Evolutionary conservation across 495 filamentous ascomycete species (phyloP).

Genomic region (Hypoxylon trugodes): DNA sequence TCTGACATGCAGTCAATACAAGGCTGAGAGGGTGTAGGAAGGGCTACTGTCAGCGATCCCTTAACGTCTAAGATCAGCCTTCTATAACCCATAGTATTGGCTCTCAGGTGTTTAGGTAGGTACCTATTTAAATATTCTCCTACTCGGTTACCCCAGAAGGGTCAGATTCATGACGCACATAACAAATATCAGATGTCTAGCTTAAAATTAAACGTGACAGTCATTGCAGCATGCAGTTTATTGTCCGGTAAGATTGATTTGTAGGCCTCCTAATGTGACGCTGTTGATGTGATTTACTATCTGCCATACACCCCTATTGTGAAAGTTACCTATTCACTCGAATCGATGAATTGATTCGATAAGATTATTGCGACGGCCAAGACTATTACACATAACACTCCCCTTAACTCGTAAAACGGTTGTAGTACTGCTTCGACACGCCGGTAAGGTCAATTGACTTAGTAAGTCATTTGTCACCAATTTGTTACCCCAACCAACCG

Average conservation of each 20-base stretch:
- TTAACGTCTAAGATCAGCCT: constrained; percentile 1
- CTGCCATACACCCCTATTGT: neutral
- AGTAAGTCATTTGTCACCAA: neutral
- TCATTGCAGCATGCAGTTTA: neutral
- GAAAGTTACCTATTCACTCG: neutral
- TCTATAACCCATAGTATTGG: neutral
- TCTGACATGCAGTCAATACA: constrained; percentile 41
- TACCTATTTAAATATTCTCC: neutral
- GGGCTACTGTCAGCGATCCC: constrained; percentile 23
- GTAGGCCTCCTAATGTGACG: neutral
- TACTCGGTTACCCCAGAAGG: neutral
- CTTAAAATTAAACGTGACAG: neutral
- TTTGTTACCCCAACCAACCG: neutral
- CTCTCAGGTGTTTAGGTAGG: too few species aligned
- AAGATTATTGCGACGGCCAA: neutral
- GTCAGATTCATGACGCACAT: neutral
- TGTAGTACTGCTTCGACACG: neutral
- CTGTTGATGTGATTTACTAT: neutral
- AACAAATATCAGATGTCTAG: neutral
- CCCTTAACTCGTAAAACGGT: neutral
- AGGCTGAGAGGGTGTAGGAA: constrained; percentile 32
- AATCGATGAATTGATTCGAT: neutral
- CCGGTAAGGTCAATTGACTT: neutral
- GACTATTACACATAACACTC: neutral
- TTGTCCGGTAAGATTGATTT: neutral